phyloP scores from a whole-genome alignment of 148 eudicot species.

The Chenopodium album region DNA sequence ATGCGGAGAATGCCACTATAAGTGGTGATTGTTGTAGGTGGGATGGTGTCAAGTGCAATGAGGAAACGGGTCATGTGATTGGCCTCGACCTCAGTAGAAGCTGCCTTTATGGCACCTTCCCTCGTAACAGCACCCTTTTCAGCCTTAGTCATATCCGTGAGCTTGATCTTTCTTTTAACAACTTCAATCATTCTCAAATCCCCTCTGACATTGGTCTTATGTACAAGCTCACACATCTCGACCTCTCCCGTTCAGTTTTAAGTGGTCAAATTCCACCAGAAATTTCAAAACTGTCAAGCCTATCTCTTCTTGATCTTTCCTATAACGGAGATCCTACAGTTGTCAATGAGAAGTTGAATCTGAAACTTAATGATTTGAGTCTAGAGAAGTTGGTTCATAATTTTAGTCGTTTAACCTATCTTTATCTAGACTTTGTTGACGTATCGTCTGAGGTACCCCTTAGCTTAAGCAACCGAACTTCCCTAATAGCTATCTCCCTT shows the following conservation, averaged over 20 bases:
- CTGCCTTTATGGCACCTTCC: no score
- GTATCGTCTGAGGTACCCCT: constrained; percentile 28
- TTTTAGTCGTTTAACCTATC: constrained; percentile 1
- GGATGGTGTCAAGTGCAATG: constrained; percentile 40
- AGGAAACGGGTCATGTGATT: not conserved
- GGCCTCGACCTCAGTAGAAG: constrained; percentile 17
- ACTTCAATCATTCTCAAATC: no score
- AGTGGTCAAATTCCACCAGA: no score
- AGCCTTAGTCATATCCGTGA: no score
- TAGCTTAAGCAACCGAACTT: constrained; percentile 13
- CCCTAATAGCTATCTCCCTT: constrained; percentile 12
- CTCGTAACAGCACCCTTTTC: no score
- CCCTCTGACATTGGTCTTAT: no score
- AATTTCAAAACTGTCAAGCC: no score
- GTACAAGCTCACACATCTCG: no score
- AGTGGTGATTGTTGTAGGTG: constrained; percentile 30
- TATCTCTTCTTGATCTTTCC: not conserved
- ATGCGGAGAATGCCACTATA: no score
- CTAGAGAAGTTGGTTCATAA: not conserved
- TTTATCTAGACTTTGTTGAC: constrained; percentile 2
- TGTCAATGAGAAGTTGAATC: not conserved
- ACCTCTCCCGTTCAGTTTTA: no score
- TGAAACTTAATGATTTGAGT: constrained; percentile 10
- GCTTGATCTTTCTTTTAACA: no score
- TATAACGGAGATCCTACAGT: not conserved